phyloP scores from a whole-genome alignment of 257 asterid species.

The Fraxinus quadrangulata region DNA sequence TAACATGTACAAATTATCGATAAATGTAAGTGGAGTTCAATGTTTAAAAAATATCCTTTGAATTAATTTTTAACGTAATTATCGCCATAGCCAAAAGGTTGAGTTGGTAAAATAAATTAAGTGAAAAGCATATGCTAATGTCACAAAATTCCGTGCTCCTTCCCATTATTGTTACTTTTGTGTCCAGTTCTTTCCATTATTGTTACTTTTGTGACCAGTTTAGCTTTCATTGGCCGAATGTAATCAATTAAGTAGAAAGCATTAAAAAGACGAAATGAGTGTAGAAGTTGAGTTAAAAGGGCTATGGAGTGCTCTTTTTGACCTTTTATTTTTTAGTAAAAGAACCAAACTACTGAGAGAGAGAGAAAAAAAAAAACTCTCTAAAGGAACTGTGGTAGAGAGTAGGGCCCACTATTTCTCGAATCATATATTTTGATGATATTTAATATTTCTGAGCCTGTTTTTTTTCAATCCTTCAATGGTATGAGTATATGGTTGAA shows the following conservation, averaged over 20 bases:
- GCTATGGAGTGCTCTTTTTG: not conserved
- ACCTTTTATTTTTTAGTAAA: not conserved
- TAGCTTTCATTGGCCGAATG: conserved; percentile 11
- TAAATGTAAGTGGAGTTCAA: not conserved
- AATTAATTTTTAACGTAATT: not conserved
- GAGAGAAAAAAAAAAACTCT: too few species aligned
- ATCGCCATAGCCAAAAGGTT: not conserved
- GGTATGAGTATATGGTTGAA: too few species aligned
- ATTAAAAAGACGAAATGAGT: not conserved
- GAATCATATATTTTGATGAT: too few species aligned
- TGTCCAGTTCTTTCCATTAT: conserved; percentile 17
- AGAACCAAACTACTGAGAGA: too few species aligned
- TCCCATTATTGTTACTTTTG: conserved; percentile 13
- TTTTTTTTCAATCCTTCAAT: too few species aligned
- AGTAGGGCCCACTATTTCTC: too few species aligned
- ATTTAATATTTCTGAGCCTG: too few species aligned
- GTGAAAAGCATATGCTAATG: not conserved
- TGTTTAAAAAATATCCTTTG: not conserved
- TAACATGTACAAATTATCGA: not conserved
- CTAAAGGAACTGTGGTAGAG: too few species aligned
- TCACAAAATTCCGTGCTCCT: conserved; percentile 24
- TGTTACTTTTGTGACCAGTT: conserved; percentile 15
- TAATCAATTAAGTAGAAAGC: not conserved
- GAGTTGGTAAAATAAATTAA: not conserved
- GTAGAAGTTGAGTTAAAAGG: not conserved